Conservation (phyloP, 495 filamentous ascomycete genomes). For the Hypoxylon fuscum region DNA sequence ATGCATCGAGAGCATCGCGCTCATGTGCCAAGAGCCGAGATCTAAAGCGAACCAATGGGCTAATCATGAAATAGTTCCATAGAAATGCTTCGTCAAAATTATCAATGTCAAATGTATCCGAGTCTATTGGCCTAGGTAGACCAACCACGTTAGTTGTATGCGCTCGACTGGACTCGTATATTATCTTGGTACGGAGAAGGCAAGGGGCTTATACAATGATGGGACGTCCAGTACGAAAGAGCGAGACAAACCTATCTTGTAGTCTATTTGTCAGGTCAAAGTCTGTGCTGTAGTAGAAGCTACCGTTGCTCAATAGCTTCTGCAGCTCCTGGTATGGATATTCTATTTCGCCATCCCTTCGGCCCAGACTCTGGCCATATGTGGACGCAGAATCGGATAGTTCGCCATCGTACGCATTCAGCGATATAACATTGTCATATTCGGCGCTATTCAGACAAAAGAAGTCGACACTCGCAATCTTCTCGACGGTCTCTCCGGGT, state of each 20-base stretch:
- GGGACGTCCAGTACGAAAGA: neutral
- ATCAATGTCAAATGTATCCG: slow-evolving; percentile 76
- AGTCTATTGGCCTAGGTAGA: slow-evolving; percentile 57
- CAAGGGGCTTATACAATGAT: neutral
- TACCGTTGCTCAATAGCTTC: slow-evolving; percentile 92
- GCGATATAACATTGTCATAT: slow-evolving; percentile 78
- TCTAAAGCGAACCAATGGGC: slow-evolving; percentile 87
- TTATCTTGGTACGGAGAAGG: slow-evolving; percentile 3
- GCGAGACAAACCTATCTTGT: slow-evolving; percentile 79
- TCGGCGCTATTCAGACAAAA: slow-evolving; percentile 86
- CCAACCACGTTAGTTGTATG: slow-evolving; percentile 23
- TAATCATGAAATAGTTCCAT: slow-evolving; percentile 99
- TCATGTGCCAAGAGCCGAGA: slow-evolving; percentile 78
- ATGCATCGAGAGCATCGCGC: slow-evolving; percentile 77
- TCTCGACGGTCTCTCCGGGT: slow-evolving; percentile 87
- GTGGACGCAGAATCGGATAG: slow-evolving; percentile 56
- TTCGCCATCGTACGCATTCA: slow-evolving; percentile 61
- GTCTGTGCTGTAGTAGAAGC: slow-evolving; percentile 96
- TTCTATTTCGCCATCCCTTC: slow-evolving; percentile 73
- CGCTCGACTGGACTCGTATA: slow-evolving; percentile 1
- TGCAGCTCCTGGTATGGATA: slow-evolving; percentile 90
- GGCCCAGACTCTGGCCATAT: slow-evolving; percentile 66
- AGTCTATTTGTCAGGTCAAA: slow-evolving; percentile 95
- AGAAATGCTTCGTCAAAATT: slow-evolving; percentile 88
- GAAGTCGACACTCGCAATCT: slow-evolving; percentile 88